These are phyloP conservation scores for Crotalaria pallida DNA, from an alignment of 306 rosid species.

Conservation along the genomic window DNA sequence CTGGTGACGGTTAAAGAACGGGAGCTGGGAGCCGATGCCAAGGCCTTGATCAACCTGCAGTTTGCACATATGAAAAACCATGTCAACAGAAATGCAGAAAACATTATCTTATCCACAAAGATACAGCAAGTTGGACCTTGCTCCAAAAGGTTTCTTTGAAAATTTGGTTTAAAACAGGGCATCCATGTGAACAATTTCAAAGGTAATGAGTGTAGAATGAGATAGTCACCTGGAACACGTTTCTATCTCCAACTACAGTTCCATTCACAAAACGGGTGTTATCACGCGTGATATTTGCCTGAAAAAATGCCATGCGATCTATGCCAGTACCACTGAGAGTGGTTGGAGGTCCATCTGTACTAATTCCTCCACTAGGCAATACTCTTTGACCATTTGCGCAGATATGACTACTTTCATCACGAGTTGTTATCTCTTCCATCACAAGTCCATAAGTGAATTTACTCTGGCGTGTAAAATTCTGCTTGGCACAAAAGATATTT, in stretches of 20 bases:
- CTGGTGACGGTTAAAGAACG: constrained; percentile 96
- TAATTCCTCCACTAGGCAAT: constrained; percentile 82
- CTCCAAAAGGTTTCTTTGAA: background rate
- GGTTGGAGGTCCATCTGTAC: constrained; percentile 96
- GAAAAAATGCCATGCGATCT: constrained; percentile 85
- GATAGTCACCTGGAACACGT: constrained; percentile 79
- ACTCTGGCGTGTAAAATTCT: constrained; percentile 94
- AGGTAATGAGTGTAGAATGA: background rate
- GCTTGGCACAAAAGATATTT: constrained; percentile 22
- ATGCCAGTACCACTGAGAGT: constrained; percentile 95
- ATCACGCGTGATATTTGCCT: constrained; percentile 90
- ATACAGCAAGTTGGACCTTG: background rate
- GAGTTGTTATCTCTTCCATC: constrained; percentile 91
- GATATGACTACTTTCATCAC: constrained; percentile 79
- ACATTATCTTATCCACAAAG: background rate
- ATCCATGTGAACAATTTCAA: background rate
- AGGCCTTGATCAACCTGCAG: constrained; percentile 95
- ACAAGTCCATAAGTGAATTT: constrained; percentile 95
- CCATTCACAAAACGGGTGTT: constrained; percentile 94
- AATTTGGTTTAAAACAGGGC: background rate
- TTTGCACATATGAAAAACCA: background rate
- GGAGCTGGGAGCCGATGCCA: constrained; percentile 86
- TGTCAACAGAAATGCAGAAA: constrained; percentile 16
- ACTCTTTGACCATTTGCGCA: constrained; percentile 75
- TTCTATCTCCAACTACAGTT: constrained; percentile 70